Evolutionary conservation across 306 rosid genomes (phyloP), one percentile per base, ranked within the genome.

Genomic region (Calophaca sinica): DNA sequence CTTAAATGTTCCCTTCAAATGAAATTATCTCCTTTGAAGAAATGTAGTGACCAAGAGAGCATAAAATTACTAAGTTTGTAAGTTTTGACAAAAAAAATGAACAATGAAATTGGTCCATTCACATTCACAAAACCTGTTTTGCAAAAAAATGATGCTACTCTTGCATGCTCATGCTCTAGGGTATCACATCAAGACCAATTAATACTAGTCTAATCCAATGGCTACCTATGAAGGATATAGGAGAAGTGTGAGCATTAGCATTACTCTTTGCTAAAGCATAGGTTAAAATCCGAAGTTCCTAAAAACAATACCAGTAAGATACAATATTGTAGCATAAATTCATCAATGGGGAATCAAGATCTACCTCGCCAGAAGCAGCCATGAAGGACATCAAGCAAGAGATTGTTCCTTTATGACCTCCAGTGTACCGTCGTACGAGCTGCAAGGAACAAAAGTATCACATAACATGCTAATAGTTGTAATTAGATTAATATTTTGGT

Each of bases 281-380:
- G 50, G 75, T 29, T 41, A 71, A 68, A 41, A 28, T 53, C 39
- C 26, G 6, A 48, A 69, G 5, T 2, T 55, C 64, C 71, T 6
- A 26, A 70, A 4, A 5, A 35, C 65, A 73, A 62, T 74, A 79
- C 68, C 46, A 70, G 5, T 76, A 48, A 64, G 73, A 62, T 70
- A 46, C 55, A 68, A 59, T 58, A 14, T 65, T 59, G 42, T 66
- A 66, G 74, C 75, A 67, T 13, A 70, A 78, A 72, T 73, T 83
- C 71, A 52, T 73, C 70, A 52, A 42, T 15, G 48, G 45, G 48
- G 69, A 72, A 62, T 70, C 62, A 64, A 72, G 66, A 78, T 72
- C 68, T 90, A 92, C 99, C 99, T 94, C 97, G n/a, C 99, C 93
- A 68, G 96, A 92, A 80, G 99, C 89, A 75, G 92, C 90, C 85